phyloP scores from a whole-genome alignment of 2,329 filamentous ascomycete species.

The Pseudogymnoascus sp. region DNA sequence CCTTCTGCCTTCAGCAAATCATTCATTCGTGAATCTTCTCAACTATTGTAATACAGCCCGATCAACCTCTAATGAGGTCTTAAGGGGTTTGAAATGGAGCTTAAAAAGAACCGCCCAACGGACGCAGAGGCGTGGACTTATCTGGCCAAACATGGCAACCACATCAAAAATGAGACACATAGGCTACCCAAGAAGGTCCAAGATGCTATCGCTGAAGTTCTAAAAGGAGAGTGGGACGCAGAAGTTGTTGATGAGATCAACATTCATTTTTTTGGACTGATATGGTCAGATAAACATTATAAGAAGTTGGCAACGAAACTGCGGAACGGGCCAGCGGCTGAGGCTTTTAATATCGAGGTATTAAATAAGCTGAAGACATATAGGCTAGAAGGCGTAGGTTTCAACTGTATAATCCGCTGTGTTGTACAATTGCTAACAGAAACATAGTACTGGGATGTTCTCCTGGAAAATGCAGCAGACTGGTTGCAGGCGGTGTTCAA shows the following conservation, averaged over 20 bases:
- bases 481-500: neutral
- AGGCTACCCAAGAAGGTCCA: neutral
- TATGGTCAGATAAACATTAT: neutral
- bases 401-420: neutral
- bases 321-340: neutral
- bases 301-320: neutral
- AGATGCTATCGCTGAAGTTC: neutral
- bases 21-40: neutral
- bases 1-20: neutral
- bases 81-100: neutral
- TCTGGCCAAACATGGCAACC: neutral
- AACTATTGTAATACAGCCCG: neutral
- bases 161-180: neutral
- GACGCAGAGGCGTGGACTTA: neutral
- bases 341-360: neutral
- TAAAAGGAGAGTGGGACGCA: neutral
- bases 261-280: neutral
- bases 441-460: neutral
- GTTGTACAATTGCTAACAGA: neutral
- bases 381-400: neutral
- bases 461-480: neutral
- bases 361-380: neutral
- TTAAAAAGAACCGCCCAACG: neutral
- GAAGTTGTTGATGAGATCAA: neutral
- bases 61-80: neutral